These are phyloP conservation scores for Sporothrix dimorphospora DNA, from an alignment of 2,329 filamentous ascomycete genomes.

Conservation along the genomic window DNA sequence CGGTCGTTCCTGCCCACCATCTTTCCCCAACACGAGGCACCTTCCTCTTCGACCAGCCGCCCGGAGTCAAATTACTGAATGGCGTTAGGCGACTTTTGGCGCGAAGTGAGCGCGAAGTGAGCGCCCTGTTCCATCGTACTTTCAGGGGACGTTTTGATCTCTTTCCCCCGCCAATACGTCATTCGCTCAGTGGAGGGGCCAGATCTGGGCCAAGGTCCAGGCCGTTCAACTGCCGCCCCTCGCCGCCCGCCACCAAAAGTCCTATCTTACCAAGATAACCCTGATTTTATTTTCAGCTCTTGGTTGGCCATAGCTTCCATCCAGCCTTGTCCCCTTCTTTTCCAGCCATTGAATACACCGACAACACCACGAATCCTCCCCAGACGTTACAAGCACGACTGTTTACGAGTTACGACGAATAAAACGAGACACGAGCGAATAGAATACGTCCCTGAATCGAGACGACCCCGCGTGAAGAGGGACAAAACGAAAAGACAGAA, in stretches of 20 bases:
- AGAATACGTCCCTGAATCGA: not conserved
- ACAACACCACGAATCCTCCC: not conserved
- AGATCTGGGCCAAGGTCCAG: too few species aligned
- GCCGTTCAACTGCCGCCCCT: constrained; percentile 3
- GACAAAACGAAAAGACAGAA: not conserved
- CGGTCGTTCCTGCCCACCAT: not conserved
- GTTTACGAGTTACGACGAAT: constrained; percentile 12
- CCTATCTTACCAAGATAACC: not conserved
- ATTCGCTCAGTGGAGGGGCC: not conserved
- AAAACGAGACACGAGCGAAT: not conserved
- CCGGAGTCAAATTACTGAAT: not conserved
- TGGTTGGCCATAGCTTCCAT: not conserved
- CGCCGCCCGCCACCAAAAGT: constrained; percentile 1
- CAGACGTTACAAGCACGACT: not conserved
- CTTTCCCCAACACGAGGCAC: constrained; percentile 8
- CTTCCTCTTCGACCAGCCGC: not conserved
- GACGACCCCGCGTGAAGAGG: not conserved
- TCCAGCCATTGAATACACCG: not conserved
- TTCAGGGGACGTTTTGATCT: not conserved
- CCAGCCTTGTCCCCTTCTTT: not conserved
- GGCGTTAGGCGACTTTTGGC: not conserved
- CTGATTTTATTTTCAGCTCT: constrained; percentile 10
- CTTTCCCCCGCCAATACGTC: constrained; percentile 15
- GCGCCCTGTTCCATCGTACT: not conserved
- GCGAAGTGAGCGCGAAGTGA: not conserved